A percentile compares a stretch with the other conserved stretches of the same genome.
Conservation (phyloP, 2,329 filamentous ascomycete genomes). For the Fusarium burgessii region DNA sequence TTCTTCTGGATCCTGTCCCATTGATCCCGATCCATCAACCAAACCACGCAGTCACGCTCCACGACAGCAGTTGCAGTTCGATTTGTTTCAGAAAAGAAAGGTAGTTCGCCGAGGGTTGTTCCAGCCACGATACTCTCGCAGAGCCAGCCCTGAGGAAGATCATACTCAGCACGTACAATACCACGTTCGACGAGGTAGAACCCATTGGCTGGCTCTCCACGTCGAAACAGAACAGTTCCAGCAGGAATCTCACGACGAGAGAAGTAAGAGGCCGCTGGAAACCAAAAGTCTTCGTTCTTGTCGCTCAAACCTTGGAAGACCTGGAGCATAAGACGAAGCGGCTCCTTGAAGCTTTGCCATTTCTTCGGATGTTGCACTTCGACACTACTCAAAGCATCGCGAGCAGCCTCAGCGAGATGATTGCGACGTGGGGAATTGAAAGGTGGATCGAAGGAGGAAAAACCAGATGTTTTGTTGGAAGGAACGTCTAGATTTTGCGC, state of each 20-base stretch:
- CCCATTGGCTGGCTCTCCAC: slow-evolving; percentile 80
- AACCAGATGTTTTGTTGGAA: slow-evolving; percentile 47
- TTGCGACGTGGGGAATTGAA: slow-evolving; percentile 85
- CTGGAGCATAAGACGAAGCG: slow-evolving; percentile 90
- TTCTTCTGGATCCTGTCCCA: slow-evolving; percentile 80
- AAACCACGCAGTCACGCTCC: slow-evolving; percentile 84
- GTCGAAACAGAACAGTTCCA: slow-evolving; percentile 80
- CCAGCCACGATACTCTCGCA: slow-evolving; percentile 94
- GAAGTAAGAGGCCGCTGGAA: slow-evolving; percentile 82
- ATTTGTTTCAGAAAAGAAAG: slow-evolving; percentile 92
- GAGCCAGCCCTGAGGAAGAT: slow-evolving; percentile 87
- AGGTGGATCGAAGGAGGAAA: slow-evolving; percentile 53
- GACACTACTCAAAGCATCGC: slow-evolving; percentile 76
- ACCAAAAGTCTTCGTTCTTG: slow-evolving; percentile 97
- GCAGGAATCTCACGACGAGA: slow-evolving; percentile 72
- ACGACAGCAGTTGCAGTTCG: slow-evolving; percentile 88
- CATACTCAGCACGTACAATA: slow-evolving; percentile 89
- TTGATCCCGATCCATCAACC: slow-evolving; percentile 78
- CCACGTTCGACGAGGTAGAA: slow-evolving; percentile 94
- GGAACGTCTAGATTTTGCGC: slow-evolving; percentile 64
- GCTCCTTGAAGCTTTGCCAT: slow-evolving; percentile 91
- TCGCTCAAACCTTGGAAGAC: slow-evolving; percentile 91
- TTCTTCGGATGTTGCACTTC: slow-evolving; percentile 70
- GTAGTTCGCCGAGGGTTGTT: slow-evolving; percentile 94
- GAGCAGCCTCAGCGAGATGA: slow-evolving; percentile 83